Evolutionary conservation across 2,329 filamentous ascomycete genomes (phyloP).

Genomic region (Scytalidium lignicola): DNA sequence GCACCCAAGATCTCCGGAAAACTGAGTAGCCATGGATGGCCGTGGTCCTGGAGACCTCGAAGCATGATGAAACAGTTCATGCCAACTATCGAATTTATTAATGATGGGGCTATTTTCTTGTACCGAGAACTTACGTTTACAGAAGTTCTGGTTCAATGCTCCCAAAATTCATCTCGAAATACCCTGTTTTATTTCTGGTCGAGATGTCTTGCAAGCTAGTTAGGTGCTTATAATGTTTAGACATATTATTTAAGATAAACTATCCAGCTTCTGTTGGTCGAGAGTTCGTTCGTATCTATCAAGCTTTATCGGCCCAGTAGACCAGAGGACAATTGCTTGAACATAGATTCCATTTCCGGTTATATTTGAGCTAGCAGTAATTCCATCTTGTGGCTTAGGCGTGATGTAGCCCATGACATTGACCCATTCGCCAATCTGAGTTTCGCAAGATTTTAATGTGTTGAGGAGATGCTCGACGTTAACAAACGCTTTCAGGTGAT

Average conservation of each 20-base stretch:
- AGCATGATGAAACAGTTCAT: background rate
- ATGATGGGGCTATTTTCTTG: background rate
- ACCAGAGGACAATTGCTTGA: conserved; percentile 75
- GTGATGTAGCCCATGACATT: conserved; percentile 81
- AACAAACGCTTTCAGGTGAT: conserved; percentile 50
- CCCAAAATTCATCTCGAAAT: too few species aligned
- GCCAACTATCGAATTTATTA: background rate
- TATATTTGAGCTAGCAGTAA: conserved; percentile 7
- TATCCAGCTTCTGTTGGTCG: conserved; percentile 3
- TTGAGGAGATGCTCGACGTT: conserved; percentile 69
- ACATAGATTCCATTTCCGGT: conserved; percentile 35
- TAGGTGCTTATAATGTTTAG: background rate
- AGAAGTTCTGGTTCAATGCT: too few species aligned
- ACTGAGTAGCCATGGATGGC: background rate
- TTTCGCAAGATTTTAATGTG: conserved; percentile 55
- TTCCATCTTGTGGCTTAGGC: conserved; percentile 15
- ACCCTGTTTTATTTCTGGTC: background rate
- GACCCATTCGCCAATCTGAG: conserved; percentile 76
- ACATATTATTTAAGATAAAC: background rate
- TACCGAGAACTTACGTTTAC: too few species aligned
- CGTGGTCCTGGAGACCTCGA: background rate
- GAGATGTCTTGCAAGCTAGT: background rate
- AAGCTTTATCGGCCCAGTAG: conserved; percentile 67
- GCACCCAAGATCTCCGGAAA: background rate
- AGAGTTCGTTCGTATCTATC: conserved; percentile 58